Evolutionary conservation across 1,284 basidiomycete species (phyloP).

Genomic region (Gymnopus androsaceus): DNA sequence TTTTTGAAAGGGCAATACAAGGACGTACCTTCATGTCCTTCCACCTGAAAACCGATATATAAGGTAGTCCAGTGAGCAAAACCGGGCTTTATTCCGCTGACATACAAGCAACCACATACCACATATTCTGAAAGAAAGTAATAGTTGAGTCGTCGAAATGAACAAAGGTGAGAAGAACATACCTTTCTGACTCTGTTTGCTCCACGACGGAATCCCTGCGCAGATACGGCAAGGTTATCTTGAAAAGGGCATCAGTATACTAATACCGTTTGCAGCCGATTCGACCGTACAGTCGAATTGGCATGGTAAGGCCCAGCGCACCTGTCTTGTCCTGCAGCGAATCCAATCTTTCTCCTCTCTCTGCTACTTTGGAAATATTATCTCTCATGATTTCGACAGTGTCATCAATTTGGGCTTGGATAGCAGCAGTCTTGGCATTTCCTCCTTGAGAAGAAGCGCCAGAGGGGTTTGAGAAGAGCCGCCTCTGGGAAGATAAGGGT

Average conservation of each 20-base stretch:
- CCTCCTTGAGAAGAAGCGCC: slow-evolving; percentile 49
- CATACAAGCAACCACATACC: slow-evolving; percentile 53
- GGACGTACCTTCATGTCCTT: slow-evolving; percentile 89
- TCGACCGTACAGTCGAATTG: not conserved
- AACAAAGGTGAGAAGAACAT: slow-evolving; percentile 6
- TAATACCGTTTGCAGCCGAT: not conserved
- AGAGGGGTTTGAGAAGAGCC: slow-evolving; percentile 62
- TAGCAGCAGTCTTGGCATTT: slow-evolving; percentile 87
- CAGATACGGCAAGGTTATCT: slow-evolving; percentile 98
- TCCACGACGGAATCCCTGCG: slow-evolving; percentile 96
- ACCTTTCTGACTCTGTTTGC: slow-evolving; percentile 95
- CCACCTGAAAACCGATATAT: slow-evolving; percentile 62
- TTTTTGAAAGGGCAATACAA: not conserved
- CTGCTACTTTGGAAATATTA: slow-evolving; percentile 95
- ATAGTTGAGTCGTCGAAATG: not conserved
- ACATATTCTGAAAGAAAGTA: slow-evolving; percentile 67
- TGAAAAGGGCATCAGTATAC: slow-evolving; percentile 6
- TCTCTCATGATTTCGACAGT: slow-evolving; percentile 97
- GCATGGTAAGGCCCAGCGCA: not conserved
- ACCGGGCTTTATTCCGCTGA: slow-evolving; percentile 13
- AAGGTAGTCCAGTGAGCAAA: slow-evolving; percentile 3
- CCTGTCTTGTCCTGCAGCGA: slow-evolving; percentile 98
- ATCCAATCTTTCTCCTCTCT: slow-evolving; percentile 93
- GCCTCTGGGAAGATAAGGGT: slow-evolving; percentile 90
- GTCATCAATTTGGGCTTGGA: slow-evolving; percentile 93